phyloP scores from a whole-genome alignment of 2,329 filamentous ascomycete genomes.

The Triangularia setosa region DNA sequence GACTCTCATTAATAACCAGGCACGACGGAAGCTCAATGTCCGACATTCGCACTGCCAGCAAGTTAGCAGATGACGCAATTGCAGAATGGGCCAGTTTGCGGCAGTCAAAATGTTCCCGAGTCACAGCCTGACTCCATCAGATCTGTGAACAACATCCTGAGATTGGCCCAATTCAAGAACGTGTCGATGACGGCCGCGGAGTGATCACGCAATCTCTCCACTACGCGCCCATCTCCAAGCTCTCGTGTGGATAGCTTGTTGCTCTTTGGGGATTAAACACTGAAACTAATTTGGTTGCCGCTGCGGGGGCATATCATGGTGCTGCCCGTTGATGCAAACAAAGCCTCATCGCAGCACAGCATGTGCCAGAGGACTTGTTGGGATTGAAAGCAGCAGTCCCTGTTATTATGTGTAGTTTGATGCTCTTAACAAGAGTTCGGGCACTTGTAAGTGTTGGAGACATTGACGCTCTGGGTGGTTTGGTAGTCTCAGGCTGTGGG shows the following conservation, averaged over 20 bases:
- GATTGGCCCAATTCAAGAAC: neutral
- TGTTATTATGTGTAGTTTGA: neutral
- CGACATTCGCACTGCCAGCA: neutral
- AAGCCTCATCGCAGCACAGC: neutral
- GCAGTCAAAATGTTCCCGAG: neutral
- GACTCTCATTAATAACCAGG: neutral
- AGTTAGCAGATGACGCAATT: neutral
- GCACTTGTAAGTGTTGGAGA: neutral
- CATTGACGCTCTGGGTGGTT: neutral
- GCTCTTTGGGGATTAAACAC: neutral
- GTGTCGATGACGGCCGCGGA: neutral
- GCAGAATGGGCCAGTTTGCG: neutral
- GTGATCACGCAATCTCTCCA: neutral
- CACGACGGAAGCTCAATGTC: neutral
- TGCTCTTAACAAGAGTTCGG: neutral
- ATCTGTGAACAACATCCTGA: neutral
- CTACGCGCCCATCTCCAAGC: neutral
- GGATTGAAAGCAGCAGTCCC: neutral
- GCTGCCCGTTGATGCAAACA: neutral
- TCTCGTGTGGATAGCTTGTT: neutral
- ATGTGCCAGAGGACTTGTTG: neutral
- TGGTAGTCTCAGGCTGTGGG: neutral
- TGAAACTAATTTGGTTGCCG: neutral
- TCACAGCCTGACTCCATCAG: neutral
- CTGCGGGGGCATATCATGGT: neutral